Base-by-base conservation (phyloP, 179 eudicot species). In the Gypsophila paniculata region DNA sequence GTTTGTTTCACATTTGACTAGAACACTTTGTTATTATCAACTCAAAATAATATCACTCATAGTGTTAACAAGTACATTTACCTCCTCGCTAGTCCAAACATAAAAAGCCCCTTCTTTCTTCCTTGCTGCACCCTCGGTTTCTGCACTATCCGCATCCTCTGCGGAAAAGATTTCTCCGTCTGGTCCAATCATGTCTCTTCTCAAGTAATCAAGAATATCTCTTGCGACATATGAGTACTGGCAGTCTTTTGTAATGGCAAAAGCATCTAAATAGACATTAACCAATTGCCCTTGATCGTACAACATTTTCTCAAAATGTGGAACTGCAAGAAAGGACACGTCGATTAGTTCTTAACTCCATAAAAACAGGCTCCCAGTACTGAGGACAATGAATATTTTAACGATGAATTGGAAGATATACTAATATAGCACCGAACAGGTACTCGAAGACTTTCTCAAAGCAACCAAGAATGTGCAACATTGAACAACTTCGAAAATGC, bases 101-200 rank as follows among this genome's bases (percentile, higher is more conserved):
- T 90, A 90, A 76, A 93, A 93, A 49, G 91, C 95, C 32, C 98
- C 98, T 83, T 93, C 98, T 71, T 87, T 93, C 78, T 93, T 93
- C 66, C 86, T 61, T 18, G 72, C 26, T 29, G 90, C 76, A 68
- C 78, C 86, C 78, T 89, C 90, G 32, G 76, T 66, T 73, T 93
- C 96, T 10, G 95, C 95, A 81, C 98, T 93, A 78, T 93, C 98
- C 23, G 98, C 98, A 84, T 93, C 98, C 79, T 93, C 98, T 12
- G 98, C 98, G 17, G 98, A 93, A 65, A 81, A 90, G 53, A 93
- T 90, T 75, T 90, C 98, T 52, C 98, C 98, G 68, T 74, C 80
- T 5, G 85, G 84, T 73, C 98, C 98, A 61, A 88, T 82, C 98
- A 93, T 90, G 81, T 86, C 98, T 80, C 96, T 85, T 70, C 92